Conservation (phyloP, 2,329 filamentous ascomycete species). For the Fusarium drepaniforme region DNA sequence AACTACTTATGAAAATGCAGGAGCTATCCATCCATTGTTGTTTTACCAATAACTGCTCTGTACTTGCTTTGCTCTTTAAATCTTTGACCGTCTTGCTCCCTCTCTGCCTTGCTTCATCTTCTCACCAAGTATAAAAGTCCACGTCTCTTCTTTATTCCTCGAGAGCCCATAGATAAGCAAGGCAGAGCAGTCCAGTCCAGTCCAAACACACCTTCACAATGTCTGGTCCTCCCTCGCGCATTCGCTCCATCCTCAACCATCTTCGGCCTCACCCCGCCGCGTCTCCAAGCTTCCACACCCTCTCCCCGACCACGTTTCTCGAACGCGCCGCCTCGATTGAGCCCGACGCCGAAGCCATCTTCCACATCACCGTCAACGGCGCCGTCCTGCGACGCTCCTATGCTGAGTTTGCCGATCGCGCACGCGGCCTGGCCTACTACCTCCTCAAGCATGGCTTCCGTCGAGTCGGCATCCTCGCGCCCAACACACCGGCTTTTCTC, state of each 20-base stretch:
- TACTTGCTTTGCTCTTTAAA: neutral
- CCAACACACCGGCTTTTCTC: conserved; percentile 95
- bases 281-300: conserved; percentile 76
- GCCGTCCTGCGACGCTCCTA: conserved; percentile 82
- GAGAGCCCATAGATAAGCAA: conserved; percentile 5
- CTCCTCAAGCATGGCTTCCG: conserved; percentile 79
- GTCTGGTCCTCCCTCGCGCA: conserved; percentile 73
- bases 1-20: conserved; percentile 38
- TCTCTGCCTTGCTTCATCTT: conserved; percentile 7
- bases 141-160: neutral
- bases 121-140: neutral
- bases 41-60: neutral
- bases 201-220: conserved; percentile 54
- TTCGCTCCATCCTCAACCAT: conserved; percentile 68
- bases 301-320: conserved; percentile 90
- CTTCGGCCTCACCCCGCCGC: conserved; percentile 55
- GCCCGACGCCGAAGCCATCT: conserved; percentile 85
- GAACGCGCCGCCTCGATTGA: conserved; percentile 90
- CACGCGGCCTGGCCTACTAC: conserved; percentile 89
- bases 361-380: conserved; percentile 85
- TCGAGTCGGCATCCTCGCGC: conserved; percentile 86
- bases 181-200: conserved; percentile 9
- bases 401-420: conserved; percentile 84
- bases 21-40: conserved; percentile 8
- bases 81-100: conserved; percentile 1